Percentiles rank a stretch among this genome's conserved stretches.
Conservation (phyloP, 805 yeast genomes). For the Kuraishia cidri region DNA sequence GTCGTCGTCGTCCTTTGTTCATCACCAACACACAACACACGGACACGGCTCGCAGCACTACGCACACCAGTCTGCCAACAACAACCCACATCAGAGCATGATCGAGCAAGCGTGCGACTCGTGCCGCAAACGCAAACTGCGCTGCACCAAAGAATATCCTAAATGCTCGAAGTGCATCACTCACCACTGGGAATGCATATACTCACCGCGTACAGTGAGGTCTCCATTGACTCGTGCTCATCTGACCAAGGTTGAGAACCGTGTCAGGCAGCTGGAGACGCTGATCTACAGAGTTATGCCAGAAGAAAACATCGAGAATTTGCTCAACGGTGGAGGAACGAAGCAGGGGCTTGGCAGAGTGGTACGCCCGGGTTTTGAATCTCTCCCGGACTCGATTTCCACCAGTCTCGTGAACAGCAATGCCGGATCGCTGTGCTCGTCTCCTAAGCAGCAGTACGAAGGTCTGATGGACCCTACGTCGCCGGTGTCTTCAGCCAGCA, state of each 20-base stretch:
- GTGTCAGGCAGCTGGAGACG: slow-evolving; percentile 36
- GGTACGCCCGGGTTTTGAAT: no score
- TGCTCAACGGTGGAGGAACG: slow-evolving; percentile 5
- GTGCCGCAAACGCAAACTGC: slow-evolving; percentile 70
- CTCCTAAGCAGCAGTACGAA: no score
- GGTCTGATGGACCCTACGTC: not conserved
- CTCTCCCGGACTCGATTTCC: no score
- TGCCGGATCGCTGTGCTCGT: not conserved
- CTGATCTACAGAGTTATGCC: slow-evolving; percentile 33
- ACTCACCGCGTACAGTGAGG: slow-evolving; percentile 70
- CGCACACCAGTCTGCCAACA: no score
- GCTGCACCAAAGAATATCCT: slow-evolving; percentile 75
- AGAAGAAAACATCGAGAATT: slow-evolving; percentile 32
- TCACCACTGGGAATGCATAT: slow-evolving; percentile 67
- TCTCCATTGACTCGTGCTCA: slow-evolving; percentile 79
- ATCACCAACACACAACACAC: no score
- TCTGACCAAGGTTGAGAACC: slow-evolving; percentile 64
- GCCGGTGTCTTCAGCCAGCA: not conserved
- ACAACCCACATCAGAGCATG: no score
- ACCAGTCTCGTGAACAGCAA: not conserved
- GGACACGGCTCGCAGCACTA: no score
- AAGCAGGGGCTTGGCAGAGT: no score
- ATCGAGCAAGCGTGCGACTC: slow-evolving; percentile 72
- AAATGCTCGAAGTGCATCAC: slow-evolving; percentile 66
- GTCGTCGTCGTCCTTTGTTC: no score